Base-by-base conservation (phyloP, 2,329 filamentous ascomycete species). In the Xylariaceae sp. region DNA sequence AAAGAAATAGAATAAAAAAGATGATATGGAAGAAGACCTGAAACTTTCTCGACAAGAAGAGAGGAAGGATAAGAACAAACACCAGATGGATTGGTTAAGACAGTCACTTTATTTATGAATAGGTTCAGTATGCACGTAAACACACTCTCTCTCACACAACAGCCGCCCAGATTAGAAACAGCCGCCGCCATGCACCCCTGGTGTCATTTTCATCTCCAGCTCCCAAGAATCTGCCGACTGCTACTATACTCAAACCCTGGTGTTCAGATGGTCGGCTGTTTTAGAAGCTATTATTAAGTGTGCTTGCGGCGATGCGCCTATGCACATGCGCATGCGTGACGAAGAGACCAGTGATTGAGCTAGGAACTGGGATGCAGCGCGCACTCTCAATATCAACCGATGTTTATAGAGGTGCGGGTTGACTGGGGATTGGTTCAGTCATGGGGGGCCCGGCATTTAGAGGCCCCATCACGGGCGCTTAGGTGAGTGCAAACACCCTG, bases 281-380 rank as follows among this genome's bases (percentile, higher is more conserved):
- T n/a, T n/a, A n/a, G n/a, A n/a, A n/a, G n/a, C n/a, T n/a, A n/a
- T n/a, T n/a, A n/a, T n/a, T n/a, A n/a, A n/a, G n/a, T n/a, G n/a
- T n/a, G n/a, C n/a, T n/a, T 45, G 37, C 17, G 32, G 50, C 53
- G 57, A 55, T 48, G 53, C 56, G 57, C 57, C 50, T 50, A 52
- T 53, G 52, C 55, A 49, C 50, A 40, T 23, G 36, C 34, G n/a
- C 41, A 43, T 45, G 52, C 50, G 47, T 52, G n/a, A n/a, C 44
- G 44, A 40, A 49, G 47, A 39, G 48, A 46, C 52, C 41, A 52
- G 47, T 50, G 4, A 48, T 22, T 25, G 25, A 40, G 11, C 36
- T 38, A 6, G 38, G 25, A 45, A 46, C 46, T 34, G 44, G 49
- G 51, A 42, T 41, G 34, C 34, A 25, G 33, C 40, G 47, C 43